phyloP scores from a whole-genome alignment of 2,329 filamentous ascomycete species.

The Penicillium sp. region DNA sequence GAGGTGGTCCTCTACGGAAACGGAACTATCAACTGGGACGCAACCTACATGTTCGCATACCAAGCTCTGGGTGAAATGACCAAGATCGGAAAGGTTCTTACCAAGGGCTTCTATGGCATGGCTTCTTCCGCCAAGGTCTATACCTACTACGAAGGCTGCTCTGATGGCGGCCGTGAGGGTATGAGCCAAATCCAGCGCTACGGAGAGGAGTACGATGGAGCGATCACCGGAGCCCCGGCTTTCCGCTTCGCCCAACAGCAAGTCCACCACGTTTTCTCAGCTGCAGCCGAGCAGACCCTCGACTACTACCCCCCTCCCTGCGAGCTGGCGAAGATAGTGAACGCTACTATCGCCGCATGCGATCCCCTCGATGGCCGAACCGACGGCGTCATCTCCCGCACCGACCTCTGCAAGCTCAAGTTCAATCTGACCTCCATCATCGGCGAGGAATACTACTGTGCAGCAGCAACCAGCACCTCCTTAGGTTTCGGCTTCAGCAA shows the following conservation, averaged over 20 bases:
- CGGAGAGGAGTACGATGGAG: conserved; percentile 42
- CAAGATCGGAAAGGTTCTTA: conserved; percentile 39
- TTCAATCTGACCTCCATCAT: conserved; percentile 42
- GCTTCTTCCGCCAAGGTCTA: conserved; percentile 23
- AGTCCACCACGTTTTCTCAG: conserved; percentile 35
- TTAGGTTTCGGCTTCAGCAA: conserved; percentile 26
- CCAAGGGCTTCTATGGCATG: conserved; percentile 36
- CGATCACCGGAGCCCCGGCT: conserved; percentile 41
- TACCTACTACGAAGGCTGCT: conserved; percentile 49
- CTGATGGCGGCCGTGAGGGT: conserved; percentile 48
- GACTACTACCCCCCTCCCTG: conserved; percentile 39
- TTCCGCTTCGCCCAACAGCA: conserved; percentile 41
- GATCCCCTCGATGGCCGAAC: conserved; percentile 48
- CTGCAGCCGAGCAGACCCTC: conserved; percentile 33
- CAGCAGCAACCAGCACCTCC: conserved; percentile 24
- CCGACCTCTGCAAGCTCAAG: conserved; percentile 41
- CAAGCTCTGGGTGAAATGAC: conserved; percentile 47
- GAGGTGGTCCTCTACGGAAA: conserved; percentile 40
- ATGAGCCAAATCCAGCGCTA: conserved; percentile 47
- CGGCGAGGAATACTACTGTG: conserved; percentile 42
- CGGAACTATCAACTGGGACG: conserved; percentile 36
- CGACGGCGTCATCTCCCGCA: conserved; percentile 47
- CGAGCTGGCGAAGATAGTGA: conserved; percentile 34
- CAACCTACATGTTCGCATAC: conserved; percentile 36
- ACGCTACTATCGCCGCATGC: conserved; percentile 48